Conservation (phyloP, 345 rosid species). For the Brassica juncea region DNA sequence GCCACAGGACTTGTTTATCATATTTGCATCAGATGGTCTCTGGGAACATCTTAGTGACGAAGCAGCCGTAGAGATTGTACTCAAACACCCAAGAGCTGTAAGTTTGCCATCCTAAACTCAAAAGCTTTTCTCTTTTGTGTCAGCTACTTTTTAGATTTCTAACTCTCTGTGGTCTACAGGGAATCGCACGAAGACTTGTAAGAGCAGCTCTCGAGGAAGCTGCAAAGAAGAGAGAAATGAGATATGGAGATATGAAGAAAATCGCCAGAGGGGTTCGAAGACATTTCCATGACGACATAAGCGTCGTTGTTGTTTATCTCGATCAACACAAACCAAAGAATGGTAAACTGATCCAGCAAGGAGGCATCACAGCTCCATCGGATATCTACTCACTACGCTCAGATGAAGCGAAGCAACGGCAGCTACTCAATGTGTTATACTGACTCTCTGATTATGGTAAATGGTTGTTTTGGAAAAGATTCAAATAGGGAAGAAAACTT, state of each 20-base stretch:
- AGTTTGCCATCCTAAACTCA: slow-evolving; percentile 39
- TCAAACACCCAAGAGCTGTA: slow-evolving; percentile 83
- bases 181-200: slow-evolving; percentile 68
- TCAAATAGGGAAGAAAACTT: slow-evolving; percentile 23
- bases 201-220: slow-evolving; percentile 72
- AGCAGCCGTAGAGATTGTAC: slow-evolving; percentile 82
- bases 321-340: slow-evolving; percentile 50
- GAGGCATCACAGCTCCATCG: slow-evolving; percentile 65
- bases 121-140: not conserved
- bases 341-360: slow-evolving; percentile 37
- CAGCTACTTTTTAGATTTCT: not conserved
- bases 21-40: slow-evolving; percentile 98
- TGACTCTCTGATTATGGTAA: slow-evolving; percentile 16
- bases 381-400: slow-evolving; percentile 70
- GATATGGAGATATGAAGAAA: slow-evolving; percentile 58
- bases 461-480: slow-evolving; percentile 13
- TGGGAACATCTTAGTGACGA: slow-evolving; percentile 97
- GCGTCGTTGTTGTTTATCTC: slow-evolving; percentile 69
- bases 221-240: slow-evolving; percentile 75
- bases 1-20: slow-evolving; percentile 77
- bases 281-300: slow-evolving; percentile 77
- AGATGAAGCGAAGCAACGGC: slow-evolving; percentile 47
- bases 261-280: slow-evolving; percentile 65
- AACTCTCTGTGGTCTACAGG: slow-evolving; percentile 45
- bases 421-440: slow-evolving; percentile 30